These are phyloP conservation scores for Cryptococcus sp. DNA, from an alignment of 1,284 basidiomycete species.

Conservation along the genomic window DNA sequence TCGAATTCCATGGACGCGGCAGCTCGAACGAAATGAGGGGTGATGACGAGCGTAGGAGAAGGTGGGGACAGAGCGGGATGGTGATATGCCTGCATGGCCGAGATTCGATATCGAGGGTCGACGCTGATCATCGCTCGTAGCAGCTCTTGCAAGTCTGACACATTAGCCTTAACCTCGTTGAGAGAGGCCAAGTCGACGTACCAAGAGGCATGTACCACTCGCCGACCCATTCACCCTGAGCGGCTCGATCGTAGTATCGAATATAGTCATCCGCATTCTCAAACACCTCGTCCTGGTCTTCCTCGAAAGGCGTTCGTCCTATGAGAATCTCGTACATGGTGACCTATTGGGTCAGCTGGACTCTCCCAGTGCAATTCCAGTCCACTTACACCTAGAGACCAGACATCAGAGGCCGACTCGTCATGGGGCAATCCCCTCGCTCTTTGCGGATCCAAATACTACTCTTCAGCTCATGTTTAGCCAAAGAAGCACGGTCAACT, in stretches of 20 bases:
- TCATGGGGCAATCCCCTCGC: slow-evolving; percentile 80
- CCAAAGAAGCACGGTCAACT: not conserved
- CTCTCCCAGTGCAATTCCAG: no score
- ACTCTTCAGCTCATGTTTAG: not conserved
- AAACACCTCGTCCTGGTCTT: slow-evolving; percentile 57
- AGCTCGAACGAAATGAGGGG: slow-evolving; percentile 42
- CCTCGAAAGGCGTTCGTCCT: slow-evolving; percentile 88
- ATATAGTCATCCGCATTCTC: slow-evolving; percentile 72
- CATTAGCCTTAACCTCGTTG: slow-evolving; percentile 3
- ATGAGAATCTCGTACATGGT: slow-evolving; percentile 88
- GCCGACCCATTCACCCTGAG: slow-evolving; percentile 76
- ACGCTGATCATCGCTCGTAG: slow-evolving; percentile 41
- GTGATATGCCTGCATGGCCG: slow-evolving; percentile 39
- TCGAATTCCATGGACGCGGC: slow-evolving; percentile 18
- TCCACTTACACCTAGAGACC: slow-evolving; percentile 66
- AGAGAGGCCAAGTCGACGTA: slow-evolving; percentile 13
- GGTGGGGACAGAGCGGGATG: slow-evolving; percentile 30
- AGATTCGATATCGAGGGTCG: slow-evolving; percentile 34
- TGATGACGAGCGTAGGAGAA: slow-evolving; percentile 29
- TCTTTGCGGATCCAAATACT: slow-evolving; percentile 85
- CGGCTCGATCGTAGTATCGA: slow-evolving; percentile 73
- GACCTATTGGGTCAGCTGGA: no score
- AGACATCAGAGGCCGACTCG: slow-evolving; percentile 85
- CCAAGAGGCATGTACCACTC: slow-evolving; percentile 63
- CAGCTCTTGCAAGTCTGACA: slow-evolving; percentile 31